Percentiles rank a stretch among this genome's conserved stretches.
Conservation (phyloP, 805 yeast genomes). For the Lachancea nothofagi region DNA sequence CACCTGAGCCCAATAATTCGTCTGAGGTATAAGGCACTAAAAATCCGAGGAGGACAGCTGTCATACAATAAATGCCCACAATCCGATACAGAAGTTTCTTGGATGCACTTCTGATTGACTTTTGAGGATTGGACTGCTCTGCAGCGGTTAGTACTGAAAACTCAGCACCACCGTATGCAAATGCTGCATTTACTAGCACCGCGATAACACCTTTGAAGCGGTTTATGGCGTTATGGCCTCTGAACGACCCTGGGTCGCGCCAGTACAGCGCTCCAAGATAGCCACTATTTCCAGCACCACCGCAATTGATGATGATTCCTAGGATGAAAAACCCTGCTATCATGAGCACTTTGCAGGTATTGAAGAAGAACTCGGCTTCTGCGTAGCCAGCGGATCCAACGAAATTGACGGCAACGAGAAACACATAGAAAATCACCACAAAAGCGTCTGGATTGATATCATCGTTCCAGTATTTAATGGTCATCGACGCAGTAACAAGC, state of each 20-base stretch:
- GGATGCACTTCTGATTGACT: constrained; percentile 51
- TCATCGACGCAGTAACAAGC: constrained; percentile 59
- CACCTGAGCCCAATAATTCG: constrained; percentile 39
- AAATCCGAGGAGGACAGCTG: constrained; percentile 44
- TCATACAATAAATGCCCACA: constrained; percentile 42
- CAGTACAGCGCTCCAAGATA: constrained; percentile 48
- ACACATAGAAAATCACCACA: constrained; percentile 46
- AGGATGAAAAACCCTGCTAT: constrained; percentile 53
- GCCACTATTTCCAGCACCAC: constrained; percentile 39
- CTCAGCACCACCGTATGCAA: constrained; percentile 59
- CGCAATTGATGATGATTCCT: constrained; percentile 41
- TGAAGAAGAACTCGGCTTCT: constrained; percentile 60
- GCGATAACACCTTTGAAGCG: constrained; percentile 52
- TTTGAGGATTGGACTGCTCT: constrained; percentile 51
- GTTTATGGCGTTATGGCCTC: constrained; percentile 32
- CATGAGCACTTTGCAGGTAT: constrained; percentile 58
- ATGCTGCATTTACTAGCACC: constrained; percentile 51
- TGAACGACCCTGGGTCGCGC: constrained; percentile 50
- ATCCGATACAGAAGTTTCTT: constrained; percentile 53
- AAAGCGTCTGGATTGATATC: constrained; percentile 51
- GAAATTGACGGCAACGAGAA: constrained; percentile 43
- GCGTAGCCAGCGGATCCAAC: constrained; percentile 54
- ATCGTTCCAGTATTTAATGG: constrained; percentile 53
- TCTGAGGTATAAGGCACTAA: constrained; percentile 48
- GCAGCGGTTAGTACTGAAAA: constrained; percentile 57